A percentile compares a stretch with the other conserved stretches of the same genome.
Evolutionary conservation across 192 early-diverging fungal species (phyloP).

Genomic region (Coemansia guatemalensis): DNA sequence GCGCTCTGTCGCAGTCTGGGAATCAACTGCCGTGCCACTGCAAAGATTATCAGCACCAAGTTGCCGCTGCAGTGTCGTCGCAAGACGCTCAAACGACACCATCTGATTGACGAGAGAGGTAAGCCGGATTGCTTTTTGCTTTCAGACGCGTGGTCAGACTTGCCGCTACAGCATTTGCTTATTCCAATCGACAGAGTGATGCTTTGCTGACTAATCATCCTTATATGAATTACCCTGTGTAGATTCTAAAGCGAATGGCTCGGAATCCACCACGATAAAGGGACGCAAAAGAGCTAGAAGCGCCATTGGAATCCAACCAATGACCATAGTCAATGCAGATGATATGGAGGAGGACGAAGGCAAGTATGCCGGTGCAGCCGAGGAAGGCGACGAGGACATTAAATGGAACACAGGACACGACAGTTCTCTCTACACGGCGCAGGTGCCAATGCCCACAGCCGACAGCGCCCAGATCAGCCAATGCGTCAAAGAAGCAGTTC

Average conservation of each 20-base stretch:
- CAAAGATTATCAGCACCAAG: conserved; percentile 45
- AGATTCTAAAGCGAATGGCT: too few relatives aligned
- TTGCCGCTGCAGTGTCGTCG: conserved; percentile 45
- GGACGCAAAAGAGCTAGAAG: neutral
- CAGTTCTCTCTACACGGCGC: neutral
- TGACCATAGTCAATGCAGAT: neutral
- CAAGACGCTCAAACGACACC: conserved; percentile 27
- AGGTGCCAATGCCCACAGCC: conserved; percentile 2
- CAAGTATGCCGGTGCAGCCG: conserved; percentile 1
- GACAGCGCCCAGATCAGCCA: conserved; percentile 10
- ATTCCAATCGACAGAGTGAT: too few relatives aligned
- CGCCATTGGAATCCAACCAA: too few relatives aligned
- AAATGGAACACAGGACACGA: conserved; percentile 30
- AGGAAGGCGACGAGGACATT: conserved; percentile 7
- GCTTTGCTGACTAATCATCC: too few relatives aligned
- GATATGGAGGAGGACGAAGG: neutral
- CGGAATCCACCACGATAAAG: neutral
- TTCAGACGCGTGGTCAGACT: too few relatives aligned
- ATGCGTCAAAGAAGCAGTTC: conserved; percentile 6
- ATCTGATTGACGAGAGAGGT: neutral
- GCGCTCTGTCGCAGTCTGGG: conserved; percentile 25
- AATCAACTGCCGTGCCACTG: conserved; percentile 28
- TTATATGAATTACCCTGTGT: too few relatives aligned
- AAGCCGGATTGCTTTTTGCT: neutral
- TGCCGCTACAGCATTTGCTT: too few relatives aligned